Base-by-base conservation (phyloP, 768 basidiomycete species). In the Scleroderma bovista region DNA sequence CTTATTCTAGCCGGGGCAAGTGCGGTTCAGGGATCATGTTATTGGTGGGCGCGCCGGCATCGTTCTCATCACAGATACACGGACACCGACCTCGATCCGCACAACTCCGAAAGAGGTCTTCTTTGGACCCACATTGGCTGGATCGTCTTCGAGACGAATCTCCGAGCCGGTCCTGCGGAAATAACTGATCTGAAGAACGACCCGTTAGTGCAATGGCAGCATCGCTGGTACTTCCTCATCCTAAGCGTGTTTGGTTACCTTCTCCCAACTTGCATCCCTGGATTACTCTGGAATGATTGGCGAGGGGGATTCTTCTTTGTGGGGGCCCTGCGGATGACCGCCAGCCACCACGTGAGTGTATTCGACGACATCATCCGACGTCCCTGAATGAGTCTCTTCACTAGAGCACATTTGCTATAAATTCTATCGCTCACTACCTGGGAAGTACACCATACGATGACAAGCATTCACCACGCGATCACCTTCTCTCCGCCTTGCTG, bases 331-430 rank as follows among this genome's bases (percentile, higher is more conserved):
- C 77, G 89, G 36, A 68, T 93, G 56, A 78, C 81, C 6, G 75
- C 89, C 55, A 86, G 86, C 34, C 89, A 93, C 68, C 89, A 93
- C 71, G 86, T 86, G 61, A 67, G 83, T 78, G 29, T 22, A 22
- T 47, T 19, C 26, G 20, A 22, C 33, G 9, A 44, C 11, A 42
- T 33, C 26, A 31, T 37, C 22, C 12, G 34, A 22, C 45, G 60
- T 29, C 26, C 26, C 26, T 5, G 26, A 31, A 16, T 52, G 23
- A 51, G n/a, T 29, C 44, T 20, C 22, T 10, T 55, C 38, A 13
- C 39, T 0, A 87, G 84, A 87, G 88, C 57, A 88, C 86, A 1
- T 93, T 93, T 67, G 89, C 84, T 62, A 89, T 93, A 67, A 93
- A 92, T 64, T 92, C 89, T 17, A 77, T 93, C 26, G 89, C 89